Base-by-base conservation (phyloP, 1,284 basidiomycete genomes). In the Ceratobasidium sp. region DNA sequence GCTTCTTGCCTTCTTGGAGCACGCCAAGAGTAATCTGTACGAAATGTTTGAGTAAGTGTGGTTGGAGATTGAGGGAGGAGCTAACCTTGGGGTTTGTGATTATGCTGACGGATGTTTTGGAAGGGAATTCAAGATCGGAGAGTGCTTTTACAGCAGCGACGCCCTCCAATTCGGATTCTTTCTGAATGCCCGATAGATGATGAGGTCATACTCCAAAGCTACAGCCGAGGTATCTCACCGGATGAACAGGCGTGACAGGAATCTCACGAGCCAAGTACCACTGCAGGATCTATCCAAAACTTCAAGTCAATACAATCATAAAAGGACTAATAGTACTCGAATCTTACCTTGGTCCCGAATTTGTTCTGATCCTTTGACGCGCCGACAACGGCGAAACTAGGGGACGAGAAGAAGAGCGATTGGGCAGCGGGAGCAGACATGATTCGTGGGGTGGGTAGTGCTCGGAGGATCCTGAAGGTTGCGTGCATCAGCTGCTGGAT, bases 331-430 rank as follows among this genome's bases (percentile, higher is more conserved):
- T 44, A 30, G 3, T 47, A 41, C 54, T 32, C 49, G 8, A 9
- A 21, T 71, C 82, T 70, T 64, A 89, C 92, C 86, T 89, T 91
- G 62, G 89, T 91, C 9, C 91, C 91, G 78, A 83, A 92, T 82
- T 94, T 94, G 73, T 83, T 83, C 77, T 87, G 85, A 80, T 93
- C 89, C 76, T 89, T 92, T 47, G 91, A 93, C 4, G 92, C 92
- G 49, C 92, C 92, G 14, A 93, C 87, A 41, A 94, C 92, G 43
- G 91, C 92, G 74, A 86, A 94, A 72, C 83, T 79, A 18, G 87
- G 86, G 1, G 86, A 84, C 46, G 93, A 79, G 81, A 94, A 94
- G 49, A 75, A 64, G 3, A 38, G 38, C 28, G 55, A 28, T 21
- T 73, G 52, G 23, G 66, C 57, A n/a, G 21, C 30, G 4, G 71